A percentile compares a stretch with the other conserved stretches of the same genome.
phyloP scores from a whole-genome alignment of 1,284 basidiomycete species.

The Cutaneotrichosporon sp. region DNA sequence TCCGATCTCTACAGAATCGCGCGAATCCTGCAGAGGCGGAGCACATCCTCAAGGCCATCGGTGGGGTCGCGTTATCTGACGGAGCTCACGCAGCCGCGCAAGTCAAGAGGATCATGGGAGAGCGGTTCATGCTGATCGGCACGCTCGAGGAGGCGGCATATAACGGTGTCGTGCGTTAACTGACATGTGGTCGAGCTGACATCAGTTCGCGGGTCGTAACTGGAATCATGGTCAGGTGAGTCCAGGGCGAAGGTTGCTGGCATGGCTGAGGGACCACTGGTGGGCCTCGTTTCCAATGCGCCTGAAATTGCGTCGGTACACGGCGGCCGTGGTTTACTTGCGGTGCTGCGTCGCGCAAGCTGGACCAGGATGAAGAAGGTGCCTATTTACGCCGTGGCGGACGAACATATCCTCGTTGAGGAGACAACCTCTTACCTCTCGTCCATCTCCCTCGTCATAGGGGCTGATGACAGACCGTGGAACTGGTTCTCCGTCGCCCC shows the following conservation, averaged over 20 bases:
- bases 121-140: slow-evolving; percentile 47
- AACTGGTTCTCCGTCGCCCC: slow-evolving; percentile 51
- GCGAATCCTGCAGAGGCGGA: slow-evolving; percentile 41
- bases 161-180: slow-evolving; percentile 46
- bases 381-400: no score
- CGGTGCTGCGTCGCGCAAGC: no score
- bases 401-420: no score
- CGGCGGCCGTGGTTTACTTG: no score
- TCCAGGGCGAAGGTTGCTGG: no score
- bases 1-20: slow-evolving; percentile 38
- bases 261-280: not conserved
- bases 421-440: no score
- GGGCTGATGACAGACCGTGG: slow-evolving; percentile 33
- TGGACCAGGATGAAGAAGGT: not conserved
- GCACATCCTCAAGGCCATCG: slow-evolving; percentile 49
- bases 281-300: not conserved
- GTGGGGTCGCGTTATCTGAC: slow-evolving; percentile 26
- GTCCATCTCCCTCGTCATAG: not conserved
- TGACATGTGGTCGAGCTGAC: not conserved
- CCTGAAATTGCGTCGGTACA: not conserved
- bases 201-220: slow-evolving; percentile 50
- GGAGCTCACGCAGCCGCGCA: slow-evolving; percentile 28
- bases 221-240: slow-evolving; percentile 54
- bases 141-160: slow-evolving; percentile 50
- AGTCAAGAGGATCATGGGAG: slow-evolving; percentile 50